Conservation (phyloP, 2,329 filamentous ascomycete genomes). For the Clonostachys rosea region DNA sequence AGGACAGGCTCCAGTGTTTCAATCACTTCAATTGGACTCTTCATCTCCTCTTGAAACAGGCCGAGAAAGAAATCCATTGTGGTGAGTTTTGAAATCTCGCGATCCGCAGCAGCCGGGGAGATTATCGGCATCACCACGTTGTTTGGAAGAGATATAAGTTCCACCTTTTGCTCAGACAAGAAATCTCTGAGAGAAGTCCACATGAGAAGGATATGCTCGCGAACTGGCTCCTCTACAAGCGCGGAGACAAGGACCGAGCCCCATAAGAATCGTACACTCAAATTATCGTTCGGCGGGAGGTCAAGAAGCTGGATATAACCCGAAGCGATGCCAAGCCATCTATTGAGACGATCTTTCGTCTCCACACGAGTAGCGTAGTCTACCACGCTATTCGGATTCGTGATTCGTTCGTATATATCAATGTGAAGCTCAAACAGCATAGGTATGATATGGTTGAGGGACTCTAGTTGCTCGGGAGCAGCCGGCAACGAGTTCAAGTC, state of each 20-base stretch:
- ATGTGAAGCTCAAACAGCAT: constrained; percentile 60
- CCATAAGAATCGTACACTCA: constrained; percentile 53
- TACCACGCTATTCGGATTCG: constrained; percentile 50
- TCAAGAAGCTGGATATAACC: constrained; percentile 31
- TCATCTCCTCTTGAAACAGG: constrained; percentile 78
- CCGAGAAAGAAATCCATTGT: constrained; percentile 96
- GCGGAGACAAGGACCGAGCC: constrained; percentile 49
- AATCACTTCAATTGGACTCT: constrained; percentile 79
- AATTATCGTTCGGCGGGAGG: constrained; percentile 23
- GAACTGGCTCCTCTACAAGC: constrained; percentile 43
- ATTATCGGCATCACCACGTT: constrained; percentile 87
- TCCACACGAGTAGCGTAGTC: constrained; percentile 41
- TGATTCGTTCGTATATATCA: constrained; percentile 55
- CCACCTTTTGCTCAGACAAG: constrained; percentile 30
- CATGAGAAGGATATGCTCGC: constrained; percentile 52
- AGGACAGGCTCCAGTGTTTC: constrained; percentile 90
- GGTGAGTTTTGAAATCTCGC: constrained; percentile 86
- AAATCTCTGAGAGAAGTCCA: constrained; percentile 55
- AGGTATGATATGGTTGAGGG: constrained; percentile 41
- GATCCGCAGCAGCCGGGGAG: constrained; percentile 76
- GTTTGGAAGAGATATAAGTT: constrained; percentile 65
- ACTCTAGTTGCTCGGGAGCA: constrained; percentile 15
- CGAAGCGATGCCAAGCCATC: constrained; percentile 48
- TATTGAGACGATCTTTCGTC: constrained; percentile 41
- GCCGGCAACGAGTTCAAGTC: constrained; percentile 27